These are phyloP conservation scores for Phoma herbarum DNA, from an alignment of 2,329 filamentous ascomycete genomes.

Conservation along the genomic window DNA sequence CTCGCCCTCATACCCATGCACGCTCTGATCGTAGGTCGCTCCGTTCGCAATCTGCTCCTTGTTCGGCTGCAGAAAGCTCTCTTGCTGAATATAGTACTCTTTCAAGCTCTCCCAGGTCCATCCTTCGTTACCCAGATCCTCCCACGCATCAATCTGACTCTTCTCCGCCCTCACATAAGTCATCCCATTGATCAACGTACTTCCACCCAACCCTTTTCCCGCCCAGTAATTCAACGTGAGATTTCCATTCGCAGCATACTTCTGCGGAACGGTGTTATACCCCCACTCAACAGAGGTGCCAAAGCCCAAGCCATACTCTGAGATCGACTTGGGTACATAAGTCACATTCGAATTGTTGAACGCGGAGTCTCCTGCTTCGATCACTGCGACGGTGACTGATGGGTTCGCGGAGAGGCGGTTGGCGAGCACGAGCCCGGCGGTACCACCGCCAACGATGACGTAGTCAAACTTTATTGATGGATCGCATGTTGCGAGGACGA, in stretches of 20 bases:
- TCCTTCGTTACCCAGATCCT: conserved; percentile 43
- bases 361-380: conserved; percentile 47
- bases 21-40: conserved; percentile 32
- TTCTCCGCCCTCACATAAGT: conserved; percentile 48
- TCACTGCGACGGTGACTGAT: conserved; percentile 36
- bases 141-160: conserved; percentile 47
- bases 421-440: conserved; percentile 46
- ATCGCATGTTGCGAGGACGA: conserved; percentile 23
- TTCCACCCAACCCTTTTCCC: conserved; percentile 56
- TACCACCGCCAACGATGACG: conserved; percentile 47
- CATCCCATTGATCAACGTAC: conserved; percentile 56
- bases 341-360: conserved; percentile 46
- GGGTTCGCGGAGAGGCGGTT: conserved; percentile 39
- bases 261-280: conserved; percentile 52
- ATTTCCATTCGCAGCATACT: conserved; percentile 41
- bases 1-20: conserved; percentile 36
- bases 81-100: conserved; percentile 40
- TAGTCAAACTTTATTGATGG: conserved; percentile 38
- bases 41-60: conserved; percentile 30
- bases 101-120: conserved; percentile 46
- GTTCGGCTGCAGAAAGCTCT: conserved; percentile 37
- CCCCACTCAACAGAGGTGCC: conserved; percentile 53
- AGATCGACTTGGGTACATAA: conserved; percentile 26
- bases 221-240: conserved; percentile 44
- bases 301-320: conserved; percentile 35